phyloP scores from a whole-genome alignment of 2,329 filamentous ascomycete species.

The Colletotrichum cuscutae region DNA sequence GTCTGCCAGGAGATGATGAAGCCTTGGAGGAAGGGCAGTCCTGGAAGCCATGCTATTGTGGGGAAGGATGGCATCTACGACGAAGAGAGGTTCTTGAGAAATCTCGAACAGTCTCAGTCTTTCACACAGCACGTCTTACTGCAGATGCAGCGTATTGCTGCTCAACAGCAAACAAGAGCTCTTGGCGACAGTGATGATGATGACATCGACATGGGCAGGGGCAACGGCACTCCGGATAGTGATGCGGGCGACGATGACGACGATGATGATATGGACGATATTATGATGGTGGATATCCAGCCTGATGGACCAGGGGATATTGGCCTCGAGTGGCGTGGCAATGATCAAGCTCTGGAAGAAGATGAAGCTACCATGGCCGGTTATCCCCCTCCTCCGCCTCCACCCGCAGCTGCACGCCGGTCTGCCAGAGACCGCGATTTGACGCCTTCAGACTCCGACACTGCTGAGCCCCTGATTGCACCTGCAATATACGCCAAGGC shows the following conservation, averaged over 20 bases:
- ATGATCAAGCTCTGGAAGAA: conserved; percentile 76
- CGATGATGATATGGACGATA: conserved; percentile 61
- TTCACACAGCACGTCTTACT: conserved; percentile 50
- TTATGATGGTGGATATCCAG: conserved; percentile 66
- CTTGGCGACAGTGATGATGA: conserved; percentile 50
- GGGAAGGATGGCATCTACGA: conserved; percentile 85
- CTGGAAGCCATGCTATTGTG: conserved; percentile 80
- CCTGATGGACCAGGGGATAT: conserved; percentile 55
- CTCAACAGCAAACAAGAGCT: conserved; percentile 46
- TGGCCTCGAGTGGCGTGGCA: conserved; percentile 61
- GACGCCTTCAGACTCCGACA: conserved; percentile 79
- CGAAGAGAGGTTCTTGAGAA: conserved; percentile 72
- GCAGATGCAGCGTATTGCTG: conserved; percentile 40
- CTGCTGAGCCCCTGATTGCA: conserved; percentile 73
- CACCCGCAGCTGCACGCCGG: conserved; percentile 58
- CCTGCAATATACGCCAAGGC: conserved; percentile 71
- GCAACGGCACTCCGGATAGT: conserved; percentile 34
- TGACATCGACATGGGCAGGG: conserved; percentile 37
- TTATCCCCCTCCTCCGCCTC: conserved; percentile 73
- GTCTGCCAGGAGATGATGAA: conserved; percentile 93
- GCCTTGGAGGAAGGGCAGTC: conserved; percentile 87
- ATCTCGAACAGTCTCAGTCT: conserved; percentile 45
- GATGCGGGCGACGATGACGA: conserved; percentile 43
- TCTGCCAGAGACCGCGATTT: conserved; percentile 63
- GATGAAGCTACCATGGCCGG: conserved; percentile 83